Evolutionary conservation across 768 basidiomycete species (phyloP), one percentile per base, ranked within the genome.

Genomic region (Boletus vermiculosoides): DNA sequence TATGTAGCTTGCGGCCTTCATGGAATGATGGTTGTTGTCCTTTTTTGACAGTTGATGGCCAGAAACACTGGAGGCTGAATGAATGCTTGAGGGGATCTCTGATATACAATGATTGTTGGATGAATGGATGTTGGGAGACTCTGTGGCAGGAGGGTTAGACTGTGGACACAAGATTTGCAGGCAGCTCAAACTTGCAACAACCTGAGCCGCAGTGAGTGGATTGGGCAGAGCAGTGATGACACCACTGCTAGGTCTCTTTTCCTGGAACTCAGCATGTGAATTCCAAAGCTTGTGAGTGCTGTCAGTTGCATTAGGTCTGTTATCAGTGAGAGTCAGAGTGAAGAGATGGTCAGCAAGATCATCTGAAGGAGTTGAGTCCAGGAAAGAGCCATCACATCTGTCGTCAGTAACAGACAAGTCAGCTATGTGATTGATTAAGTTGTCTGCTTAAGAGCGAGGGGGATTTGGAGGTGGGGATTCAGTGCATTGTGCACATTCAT

Each of bases 221-320:
- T 3, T n/a, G 9, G 23, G 36, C 0, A 6, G 5, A 7, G 36
- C 15, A 48, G 47, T 4, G 5, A 23, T 48, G 12, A 34, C 6
- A 16, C 2, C 1, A 4, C 12, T 20, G 30, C 39, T 45, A 0
- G 23, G 36, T 9, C n/a, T 20, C 5, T 13, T 44, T 15, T 2
- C 42, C 22, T 55, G 56, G 37, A 54, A 52, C 8, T 58, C 54
- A 3, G 31, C 10, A 15, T 11, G 11, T 5, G 40, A 54, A 7
- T 23, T 41, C 59, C 59, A 61, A 9, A 57, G 42, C n/a, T 54
- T 57, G 25, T 22, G 46, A 30, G 31, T 15, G 7, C 15, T 15
- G 6, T 4, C 9, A 6, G 37, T 23, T 15, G 20, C 5, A n/a
- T 47, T 12, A 5, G 57, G 18, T 7, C 60, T 49, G 9, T 61